phyloP scores from a whole-genome alignment of 2,329 filamentous ascomycete genomes.

The Ophiocordyceps australis region DNA sequence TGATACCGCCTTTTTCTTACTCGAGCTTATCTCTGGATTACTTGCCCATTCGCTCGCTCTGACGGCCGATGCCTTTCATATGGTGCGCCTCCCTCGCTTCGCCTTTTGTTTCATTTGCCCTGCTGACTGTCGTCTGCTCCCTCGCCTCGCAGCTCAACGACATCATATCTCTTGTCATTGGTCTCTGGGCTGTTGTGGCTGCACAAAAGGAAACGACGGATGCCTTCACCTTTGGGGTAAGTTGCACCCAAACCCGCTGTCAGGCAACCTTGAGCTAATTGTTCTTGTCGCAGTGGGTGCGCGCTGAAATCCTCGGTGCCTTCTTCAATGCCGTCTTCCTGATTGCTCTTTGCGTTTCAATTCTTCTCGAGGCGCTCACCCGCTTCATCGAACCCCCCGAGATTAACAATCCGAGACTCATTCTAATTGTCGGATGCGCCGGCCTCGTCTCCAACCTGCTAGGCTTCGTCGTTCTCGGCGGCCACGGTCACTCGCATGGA shows the following conservation, averaged over 20 bases:
- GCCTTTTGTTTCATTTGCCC: neutral
- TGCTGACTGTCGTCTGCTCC: constrained; percentile 1
- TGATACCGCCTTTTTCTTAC: constrained; percentile 73
- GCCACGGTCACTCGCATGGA: constrained; percentile 74
- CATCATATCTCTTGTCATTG: constrained; percentile 83
- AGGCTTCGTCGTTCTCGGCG: constrained; percentile 80
- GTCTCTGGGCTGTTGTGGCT: constrained; percentile 86
- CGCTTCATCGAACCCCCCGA: constrained; percentile 82
- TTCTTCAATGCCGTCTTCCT: constrained; percentile 96
- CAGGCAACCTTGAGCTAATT: neutral
- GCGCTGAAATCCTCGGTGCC: constrained; percentile 88
- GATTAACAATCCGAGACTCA: constrained; percentile 68
- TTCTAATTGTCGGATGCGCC: constrained; percentile 74
- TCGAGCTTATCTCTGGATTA: constrained; percentile 77
- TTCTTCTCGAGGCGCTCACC: constrained; percentile 86
- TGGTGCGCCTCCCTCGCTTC: constrained; percentile 37
- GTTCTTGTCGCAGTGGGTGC: constrained; percentile 53
- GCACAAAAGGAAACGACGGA: constrained; percentile 73
- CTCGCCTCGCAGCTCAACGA: constrained; percentile 96
- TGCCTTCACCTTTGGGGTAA: constrained; percentile 84
- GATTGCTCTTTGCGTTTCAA: constrained; percentile 88
- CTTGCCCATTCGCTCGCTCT: constrained; percentile 79
- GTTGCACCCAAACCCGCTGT: constrained; percentile 12
- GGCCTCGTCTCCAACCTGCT: constrained; percentile 79
- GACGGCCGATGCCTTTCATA: constrained; percentile 95